Conservation (phyloP, 371 early-diverging fungal species). For the Mortierella sp. region DNA sequence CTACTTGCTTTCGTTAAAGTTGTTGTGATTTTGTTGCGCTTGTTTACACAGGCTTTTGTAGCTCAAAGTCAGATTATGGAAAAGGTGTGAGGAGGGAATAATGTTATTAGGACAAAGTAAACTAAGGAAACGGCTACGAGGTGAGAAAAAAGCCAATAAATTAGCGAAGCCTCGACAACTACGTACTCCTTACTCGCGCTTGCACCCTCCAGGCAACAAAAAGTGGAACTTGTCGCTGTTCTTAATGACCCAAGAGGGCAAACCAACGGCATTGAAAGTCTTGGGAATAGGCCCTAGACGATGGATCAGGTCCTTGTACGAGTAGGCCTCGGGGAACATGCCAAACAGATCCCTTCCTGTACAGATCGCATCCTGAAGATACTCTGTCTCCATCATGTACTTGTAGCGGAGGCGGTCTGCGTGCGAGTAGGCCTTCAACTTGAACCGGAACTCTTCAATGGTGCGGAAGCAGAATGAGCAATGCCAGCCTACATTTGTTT, state of each 20-base stretch:
- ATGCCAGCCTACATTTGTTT: background rate
- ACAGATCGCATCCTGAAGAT: slow-evolving; percentile 18
- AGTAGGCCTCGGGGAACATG: slow-evolving; percentile 68
- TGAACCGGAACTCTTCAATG: slow-evolving; percentile 18
- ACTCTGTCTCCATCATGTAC: background rate
- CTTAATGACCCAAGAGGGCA: slow-evolving; percentile 57
- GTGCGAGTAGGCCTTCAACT: slow-evolving; percentile 27
- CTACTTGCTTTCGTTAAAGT: too few species aligned
- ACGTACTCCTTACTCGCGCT: slow-evolving; percentile 16
- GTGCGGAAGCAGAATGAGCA: background rate
- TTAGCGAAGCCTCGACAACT: too few species aligned
- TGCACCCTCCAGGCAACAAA: slow-evolving; percentile 67
- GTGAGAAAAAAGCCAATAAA: too few species aligned
- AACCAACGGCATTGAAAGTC: slow-evolving; percentile 49
- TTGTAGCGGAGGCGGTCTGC: slow-evolving; percentile 12
- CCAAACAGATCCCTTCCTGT: slow-evolving; percentile 30
- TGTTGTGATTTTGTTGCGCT: too few species aligned
- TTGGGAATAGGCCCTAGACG: slow-evolving; percentile 59
- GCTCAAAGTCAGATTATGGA: too few species aligned
- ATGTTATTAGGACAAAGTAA: too few species aligned
- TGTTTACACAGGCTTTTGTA: too few species aligned
- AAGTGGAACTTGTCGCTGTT: slow-evolving; percentile 56
- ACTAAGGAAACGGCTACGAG: too few species aligned
- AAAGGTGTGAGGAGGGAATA: too few species aligned
- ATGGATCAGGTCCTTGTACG: slow-evolving; percentile 60